Conservation (phyloP, 164 flowering plant genomes). For the Chloranthus sessilifolius region DNA sequence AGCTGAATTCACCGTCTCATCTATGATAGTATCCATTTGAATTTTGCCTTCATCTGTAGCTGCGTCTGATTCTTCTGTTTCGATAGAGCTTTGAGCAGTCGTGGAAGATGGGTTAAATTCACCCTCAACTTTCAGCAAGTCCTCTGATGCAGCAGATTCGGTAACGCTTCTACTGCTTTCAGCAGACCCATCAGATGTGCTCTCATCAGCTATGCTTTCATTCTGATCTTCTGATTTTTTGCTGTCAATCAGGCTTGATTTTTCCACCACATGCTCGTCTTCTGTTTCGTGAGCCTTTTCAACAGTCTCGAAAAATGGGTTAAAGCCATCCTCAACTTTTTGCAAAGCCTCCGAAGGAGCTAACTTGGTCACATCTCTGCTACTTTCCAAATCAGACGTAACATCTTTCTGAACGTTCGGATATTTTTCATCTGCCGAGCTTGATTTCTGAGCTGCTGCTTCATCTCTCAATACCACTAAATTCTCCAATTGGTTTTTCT, state of each 20-base stretch:
- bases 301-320: too few species aligned
- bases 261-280: too few species aligned
- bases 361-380: not conserved
- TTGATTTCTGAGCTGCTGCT: not conserved
- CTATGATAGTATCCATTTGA: not conserved
- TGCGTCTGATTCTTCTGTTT: not conserved
- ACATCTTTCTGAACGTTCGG: not conserved
- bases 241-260: too few species aligned
- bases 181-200: too few species aligned
- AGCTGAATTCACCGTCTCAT: too few species aligned
- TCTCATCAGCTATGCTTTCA: too few species aligned
- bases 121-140: too few species aligned
- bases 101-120: not conserved
- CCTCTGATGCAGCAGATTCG: too few species aligned
- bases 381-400: not conserved
- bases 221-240: too few species aligned
- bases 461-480: not conserved
- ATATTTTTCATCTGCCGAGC: conserved; percentile 1
- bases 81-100: not conserved
- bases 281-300: too few species aligned
- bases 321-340: not conserved
- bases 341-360: too few species aligned
- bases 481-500: not conserved
- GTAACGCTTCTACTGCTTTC: too few species aligned
- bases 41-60: not conserved